Percentiles rank a stretch among this genome's conserved stretches.
phyloP scores from a whole-genome alignment of 116 monocot species.

The Iris pallida region DNA sequence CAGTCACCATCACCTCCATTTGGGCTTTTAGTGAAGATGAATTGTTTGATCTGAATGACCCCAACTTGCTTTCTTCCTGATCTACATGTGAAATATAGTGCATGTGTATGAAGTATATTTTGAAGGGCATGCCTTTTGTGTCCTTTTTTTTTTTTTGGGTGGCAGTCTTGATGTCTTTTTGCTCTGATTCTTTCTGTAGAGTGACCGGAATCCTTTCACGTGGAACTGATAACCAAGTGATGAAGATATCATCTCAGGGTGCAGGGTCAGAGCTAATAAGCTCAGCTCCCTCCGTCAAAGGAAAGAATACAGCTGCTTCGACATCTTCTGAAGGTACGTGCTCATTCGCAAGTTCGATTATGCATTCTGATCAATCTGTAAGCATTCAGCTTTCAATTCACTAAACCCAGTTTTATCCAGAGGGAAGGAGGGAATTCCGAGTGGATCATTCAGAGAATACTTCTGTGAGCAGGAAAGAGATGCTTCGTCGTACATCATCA shows the following conservation, averaged over 20 bases:
- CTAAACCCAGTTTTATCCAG: neutral
- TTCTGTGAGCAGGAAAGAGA: slow-evolving; percentile 30
- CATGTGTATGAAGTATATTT: neutral
- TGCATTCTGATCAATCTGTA: neutral
- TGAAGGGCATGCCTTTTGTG: neutral
- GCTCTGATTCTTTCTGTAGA: slow-evolving; percentile 1
- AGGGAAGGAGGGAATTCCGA: slow-evolving; percentile 7
- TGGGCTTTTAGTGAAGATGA: no score
- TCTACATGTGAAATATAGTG: no score
- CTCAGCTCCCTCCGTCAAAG: slow-evolving; percentile 4
- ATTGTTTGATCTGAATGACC: no score
- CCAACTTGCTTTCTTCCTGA: no score
- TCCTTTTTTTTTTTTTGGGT: neutral
- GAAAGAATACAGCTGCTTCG: slow-evolving; percentile 5
- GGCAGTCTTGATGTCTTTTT: neutral
- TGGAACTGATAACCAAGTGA: neutral
- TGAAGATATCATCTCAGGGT: slow-evolving; percentile 3
- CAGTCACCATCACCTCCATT: no score
- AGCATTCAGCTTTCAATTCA: neutral
- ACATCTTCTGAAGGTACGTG: slow-evolving; percentile 8
- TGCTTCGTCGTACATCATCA: slow-evolving; percentile 31
- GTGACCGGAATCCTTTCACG: slow-evolving; percentile 11
- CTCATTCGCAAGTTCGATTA: neutral
- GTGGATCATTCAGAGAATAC: neutral
- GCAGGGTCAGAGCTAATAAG: neutral